Evolutionary conservation across 2,329 filamentous ascomycete species (phyloP), one percentile per base, ranked within the genome.

Genomic region (Colletotrichum sp.): DNA sequence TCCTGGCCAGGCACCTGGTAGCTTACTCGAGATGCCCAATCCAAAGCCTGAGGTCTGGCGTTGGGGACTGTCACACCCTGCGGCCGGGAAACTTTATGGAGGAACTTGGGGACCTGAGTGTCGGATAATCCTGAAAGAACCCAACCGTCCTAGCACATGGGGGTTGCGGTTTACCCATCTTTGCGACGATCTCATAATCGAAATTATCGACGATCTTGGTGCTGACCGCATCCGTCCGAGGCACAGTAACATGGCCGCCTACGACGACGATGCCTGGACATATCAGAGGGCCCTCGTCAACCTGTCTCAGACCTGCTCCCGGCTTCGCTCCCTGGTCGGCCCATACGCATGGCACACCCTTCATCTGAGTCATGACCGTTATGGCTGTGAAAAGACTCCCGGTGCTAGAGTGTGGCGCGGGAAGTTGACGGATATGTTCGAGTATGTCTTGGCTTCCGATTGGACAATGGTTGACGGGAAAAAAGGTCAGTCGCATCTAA

Each of bases 61-160:
- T 18, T 38, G 14, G 7, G 14, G 36, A 38, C 4, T 9, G 36
- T 1, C 36, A 38, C 36, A 38, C 18, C 9, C 38, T 48, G 9
- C 38, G 38, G 38, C 5, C 9, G 0, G 38, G 0, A 48, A 12
- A 12, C 9, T 9, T n/a, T 3, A 12, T n/a, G 9, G 18, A 48
- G 9, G 9, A 12, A 7, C 0, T 12, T 48, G 38, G 38, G 9
- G 9, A 12, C 1, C 0, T n/a, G 38, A 48, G 18, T n/a, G 6
- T 1, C 18, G 38, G 18, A 48, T 0, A 48, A 12, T 48, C 5
- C 4, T n/a, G 9, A n/a, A 48, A 48, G 38, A 10, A 4, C 38
- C 38, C 7, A 4, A 38, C 14, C 36, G 14, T 18, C 36, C 36
- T 3, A 38, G 18, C 38, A 12, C 12, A 48, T n/a, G 38, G 38